Conservation (phyloP, 2,329 filamentous ascomycete genomes). For the Teratosphaeria gauchensis region DNA sequence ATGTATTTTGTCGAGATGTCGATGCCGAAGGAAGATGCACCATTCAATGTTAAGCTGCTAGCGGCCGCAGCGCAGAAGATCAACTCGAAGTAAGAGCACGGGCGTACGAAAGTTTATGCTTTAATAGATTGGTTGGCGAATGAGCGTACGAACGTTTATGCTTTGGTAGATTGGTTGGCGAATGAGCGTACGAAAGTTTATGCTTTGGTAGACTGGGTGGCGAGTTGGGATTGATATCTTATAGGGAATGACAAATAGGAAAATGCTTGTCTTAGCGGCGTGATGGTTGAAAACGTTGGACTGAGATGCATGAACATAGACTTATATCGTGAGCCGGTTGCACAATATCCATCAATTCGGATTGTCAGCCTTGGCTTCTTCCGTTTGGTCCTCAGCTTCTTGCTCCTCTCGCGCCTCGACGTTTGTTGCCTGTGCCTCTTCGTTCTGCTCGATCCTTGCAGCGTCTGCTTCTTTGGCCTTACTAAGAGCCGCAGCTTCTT, state of each 20-base stretch:
- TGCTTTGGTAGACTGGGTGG: no score
- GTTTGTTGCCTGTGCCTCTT: not conserved
- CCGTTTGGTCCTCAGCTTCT: not conserved
- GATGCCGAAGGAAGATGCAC: not conserved
- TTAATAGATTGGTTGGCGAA: not conserved
- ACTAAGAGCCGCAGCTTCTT: slow-evolving; percentile 6
- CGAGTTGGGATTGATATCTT: no score
- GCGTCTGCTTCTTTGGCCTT: not conserved
- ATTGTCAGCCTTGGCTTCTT: not conserved
- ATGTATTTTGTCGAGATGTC: not conserved
- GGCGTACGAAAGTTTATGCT: not conserved
- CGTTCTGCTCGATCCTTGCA: not conserved
- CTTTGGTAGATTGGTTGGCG: no score
- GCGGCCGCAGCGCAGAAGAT: not conserved
- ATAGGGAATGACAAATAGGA: no score
- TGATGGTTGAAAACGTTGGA: not conserved
- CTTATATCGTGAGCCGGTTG: not conserved
- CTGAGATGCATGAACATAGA: not conserved
- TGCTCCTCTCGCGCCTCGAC: not conserved
- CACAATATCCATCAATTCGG: not conserved
- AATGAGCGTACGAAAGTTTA: no score
- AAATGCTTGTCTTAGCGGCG: no score
- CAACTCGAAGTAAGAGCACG: not conserved
- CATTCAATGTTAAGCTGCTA: not conserved
- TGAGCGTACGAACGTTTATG: no score